Conservation (phyloP, 768 basidiomycete species). For the Naganishia kalamii region DNA sequence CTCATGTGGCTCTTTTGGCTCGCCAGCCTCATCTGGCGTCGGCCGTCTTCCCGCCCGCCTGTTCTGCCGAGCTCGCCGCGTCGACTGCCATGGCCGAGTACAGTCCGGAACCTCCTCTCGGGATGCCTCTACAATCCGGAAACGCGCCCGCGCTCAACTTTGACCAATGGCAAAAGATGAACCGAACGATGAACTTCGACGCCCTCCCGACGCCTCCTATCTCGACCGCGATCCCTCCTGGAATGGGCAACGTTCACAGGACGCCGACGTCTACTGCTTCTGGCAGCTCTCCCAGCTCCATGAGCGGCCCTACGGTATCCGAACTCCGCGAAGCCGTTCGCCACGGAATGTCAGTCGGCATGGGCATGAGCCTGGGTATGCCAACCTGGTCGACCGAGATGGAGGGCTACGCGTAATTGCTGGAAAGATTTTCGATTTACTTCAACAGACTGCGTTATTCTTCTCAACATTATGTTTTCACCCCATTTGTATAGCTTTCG, state of each 20-base stretch:
- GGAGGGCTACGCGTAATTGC: constrained; percentile 2
- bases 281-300: neutral
- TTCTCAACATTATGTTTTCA: neutral
- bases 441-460: neutral
- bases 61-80: neutral
- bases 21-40: constrained; percentile 25
- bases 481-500: neutral
- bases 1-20: constrained; percentile 21
- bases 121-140: neutral
- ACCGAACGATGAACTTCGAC: neutral
- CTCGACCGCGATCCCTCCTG: neutral
- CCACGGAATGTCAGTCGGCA: constrained; percentile 25
- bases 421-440: neutral
- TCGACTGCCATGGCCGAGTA: neutral
- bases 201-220: constrained; percentile 11
- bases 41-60: constrained; percentile 24
- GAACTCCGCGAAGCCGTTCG: constrained; percentile 32
- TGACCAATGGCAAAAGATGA: neutral
- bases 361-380: constrained; percentile 8
- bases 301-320: constrained; percentile 23
- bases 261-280: constrained; percentile 5
- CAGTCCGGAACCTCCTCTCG: neutral
- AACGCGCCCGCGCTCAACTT: neutral
- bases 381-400: constrained; percentile 9
- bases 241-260: neutral